Base-by-base conservation (phyloP, 148 eudicot species). In the Fagopyrum esculentum region DNA sequence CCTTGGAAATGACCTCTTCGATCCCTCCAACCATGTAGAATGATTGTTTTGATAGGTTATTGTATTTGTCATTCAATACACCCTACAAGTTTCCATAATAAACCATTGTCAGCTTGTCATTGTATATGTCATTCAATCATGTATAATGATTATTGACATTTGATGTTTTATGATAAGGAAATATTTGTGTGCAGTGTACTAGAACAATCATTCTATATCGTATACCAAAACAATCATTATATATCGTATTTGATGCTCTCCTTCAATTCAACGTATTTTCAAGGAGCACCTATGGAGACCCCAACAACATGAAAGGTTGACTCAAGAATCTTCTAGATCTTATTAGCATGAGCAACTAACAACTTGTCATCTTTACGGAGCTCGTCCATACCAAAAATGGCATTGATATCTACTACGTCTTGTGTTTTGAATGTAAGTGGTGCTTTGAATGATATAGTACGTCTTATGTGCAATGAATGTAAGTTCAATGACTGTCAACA, bases 1-100 rank as follows among this genome's bases (percentile, higher is more conserved):
- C 98, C 93, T 94, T 94, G 77, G 91, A 95, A 80, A 91, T 80
- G 80, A 94, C 98, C 85, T 94, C 98, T 1, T 94, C 98, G 9
- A 94, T 94, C 69, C 98, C 98, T 82, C 98, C 98, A 84, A 91
- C 96, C 98, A 91, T 94, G 88, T 94, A 94, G 80, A 94, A 94
- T 48, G 98, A 86, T 72, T 94, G 98, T 79, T 94, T 97, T 9
- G 98, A 30, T 72, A 94, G 97, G 81, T 94, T 97, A 81, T 94
- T 97, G 6, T 85, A 94, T 80, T 94, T 94, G 19, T 97, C 98
- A 79, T 94, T 97, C 90, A 94, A 85, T 26, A 94, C 98, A 71
- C 96, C 98, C 98, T 94, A 82, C 79, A 73, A 2, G 56, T 73
- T 72, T 46, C 3, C 30, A 22, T 8, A 22, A 22, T 0, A 22